A percentile compares a stretch with the other conserved stretches of the same genome.
Conservation (phyloP, 2,329 filamentous ascomycete species). For the Colletotrichum siamense region DNA sequence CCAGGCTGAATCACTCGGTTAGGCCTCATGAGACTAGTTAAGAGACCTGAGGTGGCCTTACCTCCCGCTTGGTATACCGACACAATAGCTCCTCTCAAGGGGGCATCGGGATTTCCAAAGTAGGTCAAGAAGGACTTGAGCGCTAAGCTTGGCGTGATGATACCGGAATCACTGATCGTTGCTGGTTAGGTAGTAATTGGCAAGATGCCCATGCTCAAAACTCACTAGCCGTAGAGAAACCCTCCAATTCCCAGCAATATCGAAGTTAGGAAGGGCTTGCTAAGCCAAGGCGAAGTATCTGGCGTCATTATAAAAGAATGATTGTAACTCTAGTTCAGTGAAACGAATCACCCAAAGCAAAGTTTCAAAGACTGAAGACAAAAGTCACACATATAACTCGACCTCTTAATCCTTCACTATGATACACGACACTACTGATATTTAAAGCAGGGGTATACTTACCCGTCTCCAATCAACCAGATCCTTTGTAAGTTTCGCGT, state of each 20-base stretch:
- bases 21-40: not conserved
- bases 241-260: slow-evolving; percentile 44
- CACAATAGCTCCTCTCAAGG: slow-evolving; percentile 43
- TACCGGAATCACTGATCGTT: slow-evolving; percentile 42
- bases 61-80: slow-evolving; percentile 46
- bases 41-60: not conserved
- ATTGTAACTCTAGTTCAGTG: not conserved
- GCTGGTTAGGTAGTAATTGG: not conserved
- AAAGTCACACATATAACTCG: not conserved
- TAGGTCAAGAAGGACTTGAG: slow-evolving; percentile 38
- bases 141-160: slow-evolving; percentile 45
- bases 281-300: slow-evolving; percentile 29
- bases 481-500: not conserved
- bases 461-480: not conserved
- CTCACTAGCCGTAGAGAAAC: slow-evolving; percentile 45
- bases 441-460: not conserved
- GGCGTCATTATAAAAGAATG: slow-evolving; percentile 5
- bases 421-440: not conserved
- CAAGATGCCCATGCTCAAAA: not conserved
- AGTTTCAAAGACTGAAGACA: not conserved
- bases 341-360: not conserved
- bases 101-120: slow-evolving; percentile 38
- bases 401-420: not conserved
- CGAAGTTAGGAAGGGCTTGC: slow-evolving; percentile 43
- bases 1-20: slow-evolving; percentile 33